A percentile compares a stretch with the other conserved stretches of the same genome.
Conservation (phyloP, 768 basidiomycete genomes). For the Amanita rubescens region DNA sequence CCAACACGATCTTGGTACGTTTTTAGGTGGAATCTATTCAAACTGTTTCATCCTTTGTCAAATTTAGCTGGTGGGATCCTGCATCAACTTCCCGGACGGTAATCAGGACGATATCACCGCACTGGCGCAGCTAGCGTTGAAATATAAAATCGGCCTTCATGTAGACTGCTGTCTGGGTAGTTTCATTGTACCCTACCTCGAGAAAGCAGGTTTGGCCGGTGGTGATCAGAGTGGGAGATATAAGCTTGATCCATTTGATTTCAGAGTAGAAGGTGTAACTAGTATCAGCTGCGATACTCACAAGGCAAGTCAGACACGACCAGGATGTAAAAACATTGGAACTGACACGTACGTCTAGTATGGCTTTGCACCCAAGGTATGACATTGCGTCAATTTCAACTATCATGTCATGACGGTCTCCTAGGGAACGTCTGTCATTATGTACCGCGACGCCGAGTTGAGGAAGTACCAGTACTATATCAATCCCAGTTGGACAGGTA, state of each 20-base stretch:
- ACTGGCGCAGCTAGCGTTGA: constrained; percentile 66
- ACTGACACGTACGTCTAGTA: constrained; percentile 42
- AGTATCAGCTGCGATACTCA: constrained; percentile 95
- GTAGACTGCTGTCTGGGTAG: constrained; percentile 94
- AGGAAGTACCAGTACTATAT: constrained; percentile 84
- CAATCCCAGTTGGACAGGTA: constrained; percentile 71
- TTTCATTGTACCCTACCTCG: constrained; percentile 91
- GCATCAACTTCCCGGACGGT: constrained; percentile 81
- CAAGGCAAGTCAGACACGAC: constrained; percentile 43
- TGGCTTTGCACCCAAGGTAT: constrained; percentile 88
- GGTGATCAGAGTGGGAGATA: constrained; percentile 47
- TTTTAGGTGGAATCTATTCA: background rate
- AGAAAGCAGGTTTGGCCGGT: constrained; percentile 61
- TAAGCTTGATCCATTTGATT: constrained; percentile 75
- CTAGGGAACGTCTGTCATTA: constrained; percentile 88
- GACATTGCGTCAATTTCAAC: background rate
- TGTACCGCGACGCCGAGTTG: constrained; percentile 79
- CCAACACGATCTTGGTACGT: constrained; percentile 80
- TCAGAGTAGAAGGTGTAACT: constrained; percentile 85
- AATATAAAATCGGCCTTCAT: constrained; percentile 77
- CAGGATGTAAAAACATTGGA: background rate
- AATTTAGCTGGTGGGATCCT: constrained; percentile 72
- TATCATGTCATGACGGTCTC: background rate
- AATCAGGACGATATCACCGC: constrained; percentile 81
- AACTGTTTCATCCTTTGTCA: background rate